These are phyloP conservation scores for Blastobotrys terrestris DNA, from an alignment of 805 yeast species.

Conservation along the genomic window DNA sequence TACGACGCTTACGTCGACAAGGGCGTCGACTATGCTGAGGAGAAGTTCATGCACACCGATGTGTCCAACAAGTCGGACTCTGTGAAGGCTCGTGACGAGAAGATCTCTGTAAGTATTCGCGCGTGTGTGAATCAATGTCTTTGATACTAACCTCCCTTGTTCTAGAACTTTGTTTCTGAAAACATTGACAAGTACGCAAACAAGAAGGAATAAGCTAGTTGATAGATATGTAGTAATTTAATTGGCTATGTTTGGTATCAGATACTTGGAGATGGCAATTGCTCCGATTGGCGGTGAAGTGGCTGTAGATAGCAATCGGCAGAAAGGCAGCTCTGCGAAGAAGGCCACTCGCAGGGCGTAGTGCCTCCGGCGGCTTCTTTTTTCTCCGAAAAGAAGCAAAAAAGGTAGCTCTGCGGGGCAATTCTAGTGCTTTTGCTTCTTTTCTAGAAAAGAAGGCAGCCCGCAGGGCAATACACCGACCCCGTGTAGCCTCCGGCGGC, in stretches of 20 bases:
- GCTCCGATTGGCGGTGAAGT: background rate
- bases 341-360: no score
- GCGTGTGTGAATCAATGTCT: background rate
- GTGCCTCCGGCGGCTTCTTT: no score
- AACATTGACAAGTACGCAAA: slow-evolving; percentile 12
- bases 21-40: slow-evolving; percentile 25
- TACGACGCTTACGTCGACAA: slow-evolving; percentile 28
- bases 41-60: slow-evolving; percentile 17
- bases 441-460: no score
- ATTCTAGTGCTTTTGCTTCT: no score
- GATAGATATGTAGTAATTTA: background rate
- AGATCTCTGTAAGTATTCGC: slow-evolving; percentile 13
- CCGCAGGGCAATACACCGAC: no score
- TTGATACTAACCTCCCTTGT: background rate
- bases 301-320: background rate
- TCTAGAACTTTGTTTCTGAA: slow-evolving; percentile 14
- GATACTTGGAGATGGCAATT: no score
- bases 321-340: background rate
- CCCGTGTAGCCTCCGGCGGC: no score
- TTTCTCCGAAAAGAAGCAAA: no score
- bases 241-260: no score
- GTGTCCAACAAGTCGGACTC: slow-evolving; percentile 13
- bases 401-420: no score
- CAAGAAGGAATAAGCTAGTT: background rate
- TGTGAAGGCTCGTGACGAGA: slow-evolving; percentile 13